Evolutionary conservation across 495 filamentous ascomycete genomes (phyloP).

Genomic region (Aspergillus cristatus): DNA sequence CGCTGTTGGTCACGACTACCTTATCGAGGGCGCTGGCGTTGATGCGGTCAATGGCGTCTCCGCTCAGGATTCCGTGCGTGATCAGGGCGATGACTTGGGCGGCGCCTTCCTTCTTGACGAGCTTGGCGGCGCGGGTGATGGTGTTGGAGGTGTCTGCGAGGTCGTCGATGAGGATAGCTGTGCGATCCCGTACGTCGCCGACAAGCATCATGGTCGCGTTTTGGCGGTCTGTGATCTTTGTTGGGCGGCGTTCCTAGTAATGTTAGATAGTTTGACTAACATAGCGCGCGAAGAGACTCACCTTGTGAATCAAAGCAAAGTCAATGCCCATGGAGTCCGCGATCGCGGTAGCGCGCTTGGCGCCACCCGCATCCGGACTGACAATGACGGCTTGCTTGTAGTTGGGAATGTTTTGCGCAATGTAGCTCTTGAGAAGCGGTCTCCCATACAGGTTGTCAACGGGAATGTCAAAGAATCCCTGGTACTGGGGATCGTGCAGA

Average conservation of each 20-base stretch:
- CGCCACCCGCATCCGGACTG: conserved; percentile 91
- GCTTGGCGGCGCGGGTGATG: conserved; percentile 92
- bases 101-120: conserved; percentile 89
- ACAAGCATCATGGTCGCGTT: conserved; percentile 99
- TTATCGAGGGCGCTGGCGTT: conserved; percentile 83
- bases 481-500: conserved; percentile 95
- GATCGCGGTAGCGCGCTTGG: conserved; percentile 94
- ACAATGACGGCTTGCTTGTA: conserved; percentile 86
- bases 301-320: conserved; percentile 98
- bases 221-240: conserved; percentile 82
- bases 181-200: conserved; percentile 71
- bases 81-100: conserved; percentile 79
- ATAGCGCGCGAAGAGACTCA: conserved; percentile 28
- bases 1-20: conserved; percentile 88
- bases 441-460: conserved; percentile 94
- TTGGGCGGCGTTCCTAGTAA: conserved; percentile 85
- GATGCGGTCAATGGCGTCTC: conserved; percentile 89
- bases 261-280: conserved; percentile 10
- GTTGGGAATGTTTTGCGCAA: conserved; percentile 77
- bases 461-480: conserved; percentile 97
- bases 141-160: conserved; percentile 94
- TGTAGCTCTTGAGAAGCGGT: conserved; percentile 81
- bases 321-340: conserved; percentile 86
- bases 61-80: conserved; percentile 89
- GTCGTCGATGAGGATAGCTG: conserved; percentile 87